Evolutionary conservation across 176 grass and related monocot species (phyloP).

Genomic region (Alloteropsis semialata): DNA sequence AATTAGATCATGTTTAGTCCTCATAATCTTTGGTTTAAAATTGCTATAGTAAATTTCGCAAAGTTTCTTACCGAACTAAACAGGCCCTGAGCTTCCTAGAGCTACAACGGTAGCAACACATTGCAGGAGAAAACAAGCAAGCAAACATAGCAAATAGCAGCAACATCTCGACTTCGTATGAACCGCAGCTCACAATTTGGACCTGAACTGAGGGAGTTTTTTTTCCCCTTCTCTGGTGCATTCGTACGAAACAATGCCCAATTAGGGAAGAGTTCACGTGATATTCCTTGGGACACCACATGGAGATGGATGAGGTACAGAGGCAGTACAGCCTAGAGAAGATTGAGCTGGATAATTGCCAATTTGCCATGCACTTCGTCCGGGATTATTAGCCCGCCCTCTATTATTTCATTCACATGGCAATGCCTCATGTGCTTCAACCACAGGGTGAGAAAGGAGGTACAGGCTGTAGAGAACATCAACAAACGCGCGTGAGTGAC

Average conservation of each 20-base stretch:
- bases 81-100: too few relatives aligned
- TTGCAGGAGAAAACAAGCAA: too few relatives aligned
- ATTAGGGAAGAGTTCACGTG: neutral
- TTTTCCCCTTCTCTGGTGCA: too few relatives aligned
- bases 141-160: neutral
- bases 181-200: neutral
- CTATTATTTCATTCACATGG: slow-evolving; percentile 41
- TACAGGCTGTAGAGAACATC: neutral
- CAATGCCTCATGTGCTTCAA: neutral
- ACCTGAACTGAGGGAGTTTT: neutral
- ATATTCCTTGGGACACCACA: neutral
- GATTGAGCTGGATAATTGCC: neutral
- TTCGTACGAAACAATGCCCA: neutral
- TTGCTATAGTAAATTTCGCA: too few relatives aligned
- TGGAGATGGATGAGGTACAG: too few relatives aligned
- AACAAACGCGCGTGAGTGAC: neutral
- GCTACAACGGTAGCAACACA: neutral
- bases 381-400: neutral
- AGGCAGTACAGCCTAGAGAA: neutral
- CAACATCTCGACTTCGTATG: too few relatives aligned
- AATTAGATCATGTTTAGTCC: too few relatives aligned
- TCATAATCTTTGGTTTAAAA: too few relatives aligned
- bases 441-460: neutral
- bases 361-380: neutral
- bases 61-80: neutral